A percentile compares a stretch with the other conserved stretches of the same genome.
Conservation (phyloP, 768 basidiomycete genomes). For the Rubroboletus satanas region DNA sequence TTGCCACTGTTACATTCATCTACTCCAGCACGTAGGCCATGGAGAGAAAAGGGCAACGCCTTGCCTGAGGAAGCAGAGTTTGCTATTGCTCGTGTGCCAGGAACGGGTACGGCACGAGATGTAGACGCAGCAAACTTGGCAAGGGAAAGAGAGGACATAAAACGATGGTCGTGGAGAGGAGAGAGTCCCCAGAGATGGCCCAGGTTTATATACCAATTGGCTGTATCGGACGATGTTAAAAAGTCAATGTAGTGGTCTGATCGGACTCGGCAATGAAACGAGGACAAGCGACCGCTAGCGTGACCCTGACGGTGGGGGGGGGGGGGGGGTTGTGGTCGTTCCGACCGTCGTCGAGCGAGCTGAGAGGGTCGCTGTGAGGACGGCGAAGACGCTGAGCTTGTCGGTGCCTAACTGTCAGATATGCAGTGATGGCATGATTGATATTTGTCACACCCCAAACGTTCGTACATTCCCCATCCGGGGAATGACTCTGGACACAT, state of each 20-base stretch:
- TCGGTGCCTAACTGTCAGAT: no score
- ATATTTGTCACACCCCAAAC: background rate
- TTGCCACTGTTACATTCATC: constrained; percentile 20
- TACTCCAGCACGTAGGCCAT: constrained; percentile 35
- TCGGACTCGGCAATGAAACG: constrained; percentile 1
- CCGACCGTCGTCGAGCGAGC: background rate
- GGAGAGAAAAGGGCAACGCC: constrained; percentile 52
- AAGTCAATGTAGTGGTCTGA: background rate
- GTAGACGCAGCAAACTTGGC: constrained; percentile 13
- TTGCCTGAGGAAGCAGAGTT: constrained; percentile 33
- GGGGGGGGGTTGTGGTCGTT: background rate
- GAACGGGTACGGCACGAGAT: constrained; percentile 6
- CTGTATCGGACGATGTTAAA: constrained; percentile 16
- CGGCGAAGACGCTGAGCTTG: background rate
- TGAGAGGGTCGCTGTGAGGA: background rate
- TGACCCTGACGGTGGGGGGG: background rate
- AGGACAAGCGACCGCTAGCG: background rate
- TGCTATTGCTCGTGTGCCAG: constrained; percentile 25
- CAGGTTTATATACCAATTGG: constrained; percentile 18
- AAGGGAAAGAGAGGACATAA: constrained; percentile 19
- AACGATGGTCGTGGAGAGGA: background rate
- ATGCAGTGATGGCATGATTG: background rate
- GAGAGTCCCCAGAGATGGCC: background rate
- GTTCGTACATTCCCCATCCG: background rate
- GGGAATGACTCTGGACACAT: background rate